Percentiles rank a stretch among this genome's conserved stretches.
These are phyloP conservation scores for Symbiodinium natans DNA, from an alignment of 73 alveolate genomes.

Conservation along the genomic window DNA sequence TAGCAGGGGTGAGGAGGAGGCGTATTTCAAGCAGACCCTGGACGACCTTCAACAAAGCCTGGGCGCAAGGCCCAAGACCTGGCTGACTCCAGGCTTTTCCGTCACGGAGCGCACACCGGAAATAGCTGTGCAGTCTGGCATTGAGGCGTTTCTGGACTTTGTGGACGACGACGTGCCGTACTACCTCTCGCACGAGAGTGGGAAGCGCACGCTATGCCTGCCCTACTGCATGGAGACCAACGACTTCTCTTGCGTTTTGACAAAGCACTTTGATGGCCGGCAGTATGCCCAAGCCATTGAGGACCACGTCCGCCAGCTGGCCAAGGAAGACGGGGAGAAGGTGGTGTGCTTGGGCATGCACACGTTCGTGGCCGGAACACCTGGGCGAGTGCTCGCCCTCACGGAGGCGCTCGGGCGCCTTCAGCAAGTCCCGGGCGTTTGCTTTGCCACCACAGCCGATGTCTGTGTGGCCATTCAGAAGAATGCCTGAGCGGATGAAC, in stretches of 20 bases:
- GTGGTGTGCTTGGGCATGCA: constrained; percentile 90
- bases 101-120: constrained; percentile 38
- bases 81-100: too few relatives aligned
- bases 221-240: constrained; percentile 81
- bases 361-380: constrained; percentile 57
- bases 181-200: constrained; percentile 41
- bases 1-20: background rate
- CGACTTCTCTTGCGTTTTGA: constrained; percentile 57
- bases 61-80: constrained; percentile 38
- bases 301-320: constrained; percentile 58
- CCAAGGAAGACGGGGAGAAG: constrained; percentile 80
- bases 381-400: constrained; percentile 40
- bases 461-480: too few relatives aligned
- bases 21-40: too few relatives aligned
- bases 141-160: constrained; percentile 56
- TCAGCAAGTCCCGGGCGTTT: too few relatives aligned
- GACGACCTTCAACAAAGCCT: background rate
- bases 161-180: constrained; percentile 67
- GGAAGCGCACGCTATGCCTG: constrained; percentile 59
- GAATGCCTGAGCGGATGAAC: too few relatives aligned
- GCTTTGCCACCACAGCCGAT: too few relatives aligned
- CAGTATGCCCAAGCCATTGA: constrained; percentile 64
- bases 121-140: constrained; percentile 33
- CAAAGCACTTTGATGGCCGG: constrained; percentile 68
- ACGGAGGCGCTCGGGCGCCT: constrained; percentile 32